Conservation (phyloP, 176 grass and related monocot species). For the Triticum turgidum region DNA sequence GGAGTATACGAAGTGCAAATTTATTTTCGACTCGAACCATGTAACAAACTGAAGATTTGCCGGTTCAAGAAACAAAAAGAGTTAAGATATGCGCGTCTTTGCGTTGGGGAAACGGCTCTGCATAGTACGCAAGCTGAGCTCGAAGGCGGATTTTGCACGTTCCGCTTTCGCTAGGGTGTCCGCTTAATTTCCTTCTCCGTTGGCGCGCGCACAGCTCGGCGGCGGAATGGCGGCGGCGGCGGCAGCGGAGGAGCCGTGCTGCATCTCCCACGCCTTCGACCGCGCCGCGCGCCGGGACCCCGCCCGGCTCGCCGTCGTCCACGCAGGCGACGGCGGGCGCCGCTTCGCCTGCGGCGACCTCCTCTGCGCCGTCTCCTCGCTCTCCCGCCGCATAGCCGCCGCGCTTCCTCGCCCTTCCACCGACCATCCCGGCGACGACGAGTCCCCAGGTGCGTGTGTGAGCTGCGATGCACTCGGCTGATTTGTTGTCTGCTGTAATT, state of each 20-base stretch:
- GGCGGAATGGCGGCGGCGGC: background rate
- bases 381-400: conserved; percentile 47
- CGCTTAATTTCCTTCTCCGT: too few relatives aligned
- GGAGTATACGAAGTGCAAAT: too few relatives aligned
- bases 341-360: conserved; percentile 56
- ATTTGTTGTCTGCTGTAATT: background rate
- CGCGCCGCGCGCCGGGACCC: conserved; percentile 35
- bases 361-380: conserved; percentile 46
- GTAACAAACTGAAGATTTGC: too few relatives aligned
- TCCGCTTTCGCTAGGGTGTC: too few relatives aligned
- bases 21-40: too few relatives aligned
- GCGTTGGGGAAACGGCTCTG: too few relatives aligned
- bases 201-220: too few relatives aligned
- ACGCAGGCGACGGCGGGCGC: conserved; percentile 31
- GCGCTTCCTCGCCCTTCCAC: conserved; percentile 18
- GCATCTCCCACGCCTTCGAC: conserved; percentile 81
- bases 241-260: background rate
- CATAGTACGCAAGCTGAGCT: too few relatives aligned
- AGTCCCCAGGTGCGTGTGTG: conserved; percentile 4
- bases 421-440: background rate
- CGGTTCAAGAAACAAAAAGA: too few relatives aligned
- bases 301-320: conserved; percentile 35
- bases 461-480: background rate
- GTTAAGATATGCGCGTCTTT: too few relatives aligned
- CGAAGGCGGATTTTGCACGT: too few relatives aligned